These are phyloP conservation scores for Mycena belliarum DNA, from an alignment of 768 basidiomycete genomes.

Conservation along the genomic window DNA sequence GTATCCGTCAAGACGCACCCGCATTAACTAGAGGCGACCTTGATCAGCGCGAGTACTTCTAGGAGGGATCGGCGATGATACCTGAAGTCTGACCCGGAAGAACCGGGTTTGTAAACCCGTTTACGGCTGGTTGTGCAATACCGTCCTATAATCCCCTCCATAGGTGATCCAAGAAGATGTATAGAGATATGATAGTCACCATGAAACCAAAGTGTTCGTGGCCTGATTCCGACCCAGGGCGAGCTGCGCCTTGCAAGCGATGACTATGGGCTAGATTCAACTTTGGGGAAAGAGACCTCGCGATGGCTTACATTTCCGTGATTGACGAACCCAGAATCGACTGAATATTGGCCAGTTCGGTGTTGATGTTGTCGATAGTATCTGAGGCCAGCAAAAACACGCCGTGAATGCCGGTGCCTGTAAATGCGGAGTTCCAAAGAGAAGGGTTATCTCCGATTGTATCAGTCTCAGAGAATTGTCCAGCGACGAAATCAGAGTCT, in stretches of 20 bases:
- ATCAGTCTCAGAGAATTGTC: conserved; percentile 9
- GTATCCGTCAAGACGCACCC: no score
- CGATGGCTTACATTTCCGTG: conserved; percentile 23
- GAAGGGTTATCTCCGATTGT: conserved; percentile 18
- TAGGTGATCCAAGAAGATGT: not conserved
- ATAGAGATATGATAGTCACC: not conserved
- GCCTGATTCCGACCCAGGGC: conserved; percentile 27
- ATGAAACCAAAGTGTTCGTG: conserved; percentile 32
- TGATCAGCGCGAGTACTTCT: not conserved
- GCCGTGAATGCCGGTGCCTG: conserved; percentile 24
- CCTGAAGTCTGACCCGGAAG: conserved; percentile 22
- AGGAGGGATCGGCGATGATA: not conserved
- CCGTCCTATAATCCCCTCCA: conserved; percentile 12
- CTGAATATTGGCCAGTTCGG: conserved; percentile 23
- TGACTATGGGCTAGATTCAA: not conserved
- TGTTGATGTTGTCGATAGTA: conserved; percentile 22
- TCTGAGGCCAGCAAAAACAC: conserved; percentile 27
- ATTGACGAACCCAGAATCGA: conserved; percentile 22
- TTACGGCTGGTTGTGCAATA: conserved; percentile 24
- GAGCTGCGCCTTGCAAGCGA: conserved; percentile 23
- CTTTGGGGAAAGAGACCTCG: not conserved
- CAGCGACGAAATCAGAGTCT: conserved; percentile 13
- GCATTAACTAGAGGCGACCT: not conserved
- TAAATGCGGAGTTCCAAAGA: conserved; percentile 22
- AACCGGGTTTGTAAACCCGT: conserved; percentile 19